A percentile compares a stretch with the other conserved stretches of the same genome.
Conservation (phyloP, 176 grass and related monocot genomes). For the Tuctoria greenei region DNA sequence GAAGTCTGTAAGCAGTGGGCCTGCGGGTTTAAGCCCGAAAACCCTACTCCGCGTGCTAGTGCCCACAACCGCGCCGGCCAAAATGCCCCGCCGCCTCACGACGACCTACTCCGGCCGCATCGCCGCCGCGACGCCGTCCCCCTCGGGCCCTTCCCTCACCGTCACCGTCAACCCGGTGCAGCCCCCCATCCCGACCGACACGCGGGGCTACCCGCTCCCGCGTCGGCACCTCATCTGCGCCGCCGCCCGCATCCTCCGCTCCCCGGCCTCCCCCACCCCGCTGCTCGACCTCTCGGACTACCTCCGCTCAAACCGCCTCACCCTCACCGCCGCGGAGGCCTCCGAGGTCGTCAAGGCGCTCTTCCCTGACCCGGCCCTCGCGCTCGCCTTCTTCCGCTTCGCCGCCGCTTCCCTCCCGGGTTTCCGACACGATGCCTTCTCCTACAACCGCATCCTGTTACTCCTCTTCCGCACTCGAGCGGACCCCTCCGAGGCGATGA, state of each 20-base stretch:
- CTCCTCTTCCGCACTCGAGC: slow-evolving; percentile 49
- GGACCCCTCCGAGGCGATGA: slow-evolving; percentile 29
- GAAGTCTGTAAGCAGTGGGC: not conserved
- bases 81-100: slow-evolving; percentile 51
- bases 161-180: slow-evolving; percentile 56
- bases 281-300: slow-evolving; percentile 73
- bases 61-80: not conserved
- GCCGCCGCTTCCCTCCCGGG: slow-evolving; percentile 50
- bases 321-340: slow-evolving; percentile 64
- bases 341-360: slow-evolving; percentile 80
- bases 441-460: slow-evolving; percentile 77
- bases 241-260: slow-evolving; percentile 55
- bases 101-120: slow-evolving; percentile 80
- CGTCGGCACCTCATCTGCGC: slow-evolving; percentile 82
- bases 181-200: slow-evolving; percentile 30
- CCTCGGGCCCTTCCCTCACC: slow-evolving; percentile 57
- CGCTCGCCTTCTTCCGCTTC: slow-evolving; percentile 82
- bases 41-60: not conserved
- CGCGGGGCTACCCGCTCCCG: slow-evolving; percentile 59
- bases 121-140: slow-evolving; percentile 51
- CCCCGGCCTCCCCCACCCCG: slow-evolving; percentile 42
- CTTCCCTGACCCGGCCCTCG: slow-evolving; percentile 41
- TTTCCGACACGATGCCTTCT: slow-evolving; percentile 81
- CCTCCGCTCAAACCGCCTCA: slow-evolving; percentile 45
- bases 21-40: slow-evolving; percentile 4